Base-by-base conservation (phyloP, 441 rosid species). In the Sinapis alba region DNA sequence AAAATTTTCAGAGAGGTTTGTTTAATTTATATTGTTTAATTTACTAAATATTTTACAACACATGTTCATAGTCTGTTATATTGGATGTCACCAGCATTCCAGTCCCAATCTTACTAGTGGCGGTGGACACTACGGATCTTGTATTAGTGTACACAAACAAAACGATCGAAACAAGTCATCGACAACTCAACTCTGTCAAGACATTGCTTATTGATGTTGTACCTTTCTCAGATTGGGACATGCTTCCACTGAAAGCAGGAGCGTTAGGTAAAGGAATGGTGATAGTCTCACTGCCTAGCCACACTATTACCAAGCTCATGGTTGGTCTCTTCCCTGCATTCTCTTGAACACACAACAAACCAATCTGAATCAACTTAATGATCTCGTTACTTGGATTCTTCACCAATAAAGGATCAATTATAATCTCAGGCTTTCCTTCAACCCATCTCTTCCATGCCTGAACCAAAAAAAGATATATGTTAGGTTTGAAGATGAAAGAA, bases 341-440 rank as follows among this genome's bases (percentile, higher is more conserved):
- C 21, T 50, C 56, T 50, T 50, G 56, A 18, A 50, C 56, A 50
- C 56, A 50, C 56, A 50, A 50, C 56, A 50, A 50, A 50, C 56
- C 56, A 18, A 50, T 50, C 56, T 50, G 56, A 19, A 50, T 50
- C 12, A 50, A 18, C 23, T 50, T 50, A 18, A 50, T 50, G 23
- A 50, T 50, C 56, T 50, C 56, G 1, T 50, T 19, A 18, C 56
- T 50, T 2, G 56, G 56, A 18, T 18, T 50, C 23, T 50, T 12
- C 18, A 19, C 23, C 56, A 50, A 50, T 23, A 50, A 18, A 18
- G 56, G 56, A 18, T 50, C 56, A 50, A 50, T 50, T 30, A 30
- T 30, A 30, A 30, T 30, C 34, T 7, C 34, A 30, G 34, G 34
- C 34, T 30, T 30, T 30, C 34, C 34, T 30, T 30, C 34, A 30